Percentiles rank a stretch among this genome's conserved stretches.
These are phyloP conservation scores for Boletus rex-veris DNA, from an alignment of 768 basidiomycete species.

Conservation along the genomic window DNA sequence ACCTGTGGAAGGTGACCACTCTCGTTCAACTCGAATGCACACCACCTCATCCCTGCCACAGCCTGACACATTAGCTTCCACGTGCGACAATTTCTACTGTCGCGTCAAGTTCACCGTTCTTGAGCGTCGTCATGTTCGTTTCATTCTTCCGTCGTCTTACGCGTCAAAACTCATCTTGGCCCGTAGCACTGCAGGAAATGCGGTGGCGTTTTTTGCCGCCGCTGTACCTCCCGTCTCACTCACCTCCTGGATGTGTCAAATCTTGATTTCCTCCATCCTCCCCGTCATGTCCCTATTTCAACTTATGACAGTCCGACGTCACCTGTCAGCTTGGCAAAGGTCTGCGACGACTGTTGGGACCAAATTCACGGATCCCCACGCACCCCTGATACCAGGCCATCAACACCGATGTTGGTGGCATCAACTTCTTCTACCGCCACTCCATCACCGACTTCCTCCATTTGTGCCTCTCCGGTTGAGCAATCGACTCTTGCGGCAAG, in stretches of 20 bases:
- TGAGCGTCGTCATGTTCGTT: conserved; percentile 71
- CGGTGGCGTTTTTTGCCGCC: conserved; percentile 69
- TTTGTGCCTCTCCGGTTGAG: conserved; percentile 34
- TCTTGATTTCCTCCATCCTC: conserved; percentile 68
- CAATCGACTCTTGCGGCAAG: conserved; percentile 20
- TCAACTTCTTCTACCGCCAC: conserved; percentile 31
- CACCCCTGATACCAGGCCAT: conserved; percentile 38
- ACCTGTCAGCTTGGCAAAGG: conserved; percentile 55
- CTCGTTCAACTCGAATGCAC: background rate
- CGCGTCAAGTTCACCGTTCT: conserved; percentile 60
- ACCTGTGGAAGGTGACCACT: conserved; percentile 67
- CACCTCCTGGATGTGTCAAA: conserved; percentile 70
- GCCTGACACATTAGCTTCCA: conserved; percentile 58
- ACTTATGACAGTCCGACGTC: conserved; percentile 56
- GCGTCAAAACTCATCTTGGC: conserved; percentile 17
- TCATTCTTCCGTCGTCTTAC: background rate
- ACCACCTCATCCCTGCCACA: conserved; percentile 28
- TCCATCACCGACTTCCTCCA: conserved; percentile 33
- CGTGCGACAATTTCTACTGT: conserved; percentile 76
- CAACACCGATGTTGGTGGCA: conserved; percentile 38
- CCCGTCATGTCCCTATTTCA: conserved; percentile 59
- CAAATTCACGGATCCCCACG: conserved; percentile 60
- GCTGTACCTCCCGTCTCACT: conserved; percentile 58
- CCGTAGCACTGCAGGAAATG: conserved; percentile 79
- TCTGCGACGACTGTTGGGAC: conserved; percentile 76